phyloP scores from a whole-genome alignment of 2,329 filamentous ascomycete species.

The Tolypocladium tundrense region DNA sequence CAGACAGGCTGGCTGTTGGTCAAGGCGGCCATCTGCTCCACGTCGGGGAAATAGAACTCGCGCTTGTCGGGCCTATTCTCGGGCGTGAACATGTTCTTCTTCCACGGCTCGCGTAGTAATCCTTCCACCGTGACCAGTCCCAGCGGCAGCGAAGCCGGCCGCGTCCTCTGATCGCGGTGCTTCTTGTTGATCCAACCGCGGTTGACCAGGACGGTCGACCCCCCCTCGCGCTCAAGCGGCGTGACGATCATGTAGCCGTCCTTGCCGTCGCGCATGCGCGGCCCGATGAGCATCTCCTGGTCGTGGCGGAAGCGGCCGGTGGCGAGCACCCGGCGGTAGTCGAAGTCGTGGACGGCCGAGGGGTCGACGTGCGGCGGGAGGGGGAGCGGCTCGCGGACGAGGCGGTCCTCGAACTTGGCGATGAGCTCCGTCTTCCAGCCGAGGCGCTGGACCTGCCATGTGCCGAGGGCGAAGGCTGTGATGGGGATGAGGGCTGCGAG shows the following conservation, averaged over 20 bases:
- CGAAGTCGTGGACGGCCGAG: constrained; percentile 74
- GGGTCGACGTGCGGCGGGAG: constrained; percentile 77
- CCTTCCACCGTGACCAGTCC: constrained; percentile 75
- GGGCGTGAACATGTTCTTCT: constrained; percentile 97
- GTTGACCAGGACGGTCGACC: constrained; percentile 73
- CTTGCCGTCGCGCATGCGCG: constrained; percentile 77
- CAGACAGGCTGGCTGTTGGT: constrained; percentile 81
- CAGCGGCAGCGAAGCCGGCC: constrained; percentile 54
- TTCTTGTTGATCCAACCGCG: constrained; percentile 85
- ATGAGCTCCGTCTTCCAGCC: constrained; percentile 91
- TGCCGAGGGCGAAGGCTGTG: constrained; percentile 81
- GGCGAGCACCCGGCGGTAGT: constrained; percentile 76
- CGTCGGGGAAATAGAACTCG: constrained; percentile 93
- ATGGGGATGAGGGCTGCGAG: constrained; percentile 67
- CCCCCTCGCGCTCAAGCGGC: constrained; percentile 63
- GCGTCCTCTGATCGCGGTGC: constrained; percentile 53
- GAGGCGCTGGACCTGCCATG: constrained; percentile 90
- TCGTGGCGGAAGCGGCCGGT: constrained; percentile 72
- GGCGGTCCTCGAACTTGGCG: constrained; percentile 82
- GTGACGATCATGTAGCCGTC: constrained; percentile 90
- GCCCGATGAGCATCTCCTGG: constrained; percentile 92
- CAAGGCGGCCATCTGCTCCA: constrained; percentile 77
- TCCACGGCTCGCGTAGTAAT: constrained; percentile 77
- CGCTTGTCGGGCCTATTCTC: constrained; percentile 73
- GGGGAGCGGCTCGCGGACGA: constrained; percentile 76